Evolutionary conservation across 179 eudicot genomes (phyloP).

Genomic region (Nepenthes alata): DNA sequence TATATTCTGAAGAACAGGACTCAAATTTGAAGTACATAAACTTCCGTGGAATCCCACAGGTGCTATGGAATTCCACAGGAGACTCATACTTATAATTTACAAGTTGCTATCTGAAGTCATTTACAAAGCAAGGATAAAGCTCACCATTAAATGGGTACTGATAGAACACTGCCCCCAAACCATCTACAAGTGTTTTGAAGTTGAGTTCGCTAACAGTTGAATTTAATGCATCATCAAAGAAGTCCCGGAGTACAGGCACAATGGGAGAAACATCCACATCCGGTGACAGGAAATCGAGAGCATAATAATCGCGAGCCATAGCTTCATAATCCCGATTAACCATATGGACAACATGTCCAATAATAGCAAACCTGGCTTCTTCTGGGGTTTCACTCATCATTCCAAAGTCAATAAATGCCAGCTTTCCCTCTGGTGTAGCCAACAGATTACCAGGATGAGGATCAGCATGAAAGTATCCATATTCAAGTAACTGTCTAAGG

Average conservation of each 20-base stretch:
- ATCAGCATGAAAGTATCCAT: constrained; percentile 98
- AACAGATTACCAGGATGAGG: constrained; percentile 99
- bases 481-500: constrained; percentile 93
- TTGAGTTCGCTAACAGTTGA: constrained; percentile 95
- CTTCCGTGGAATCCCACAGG: not conserved
- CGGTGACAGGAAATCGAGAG: constrained; percentile 72
- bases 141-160: constrained; percentile 93
- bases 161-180: constrained; percentile 88
- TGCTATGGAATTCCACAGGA: not conserved
- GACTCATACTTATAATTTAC: not conserved
- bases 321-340: constrained; percentile 99
- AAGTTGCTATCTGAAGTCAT: not conserved
- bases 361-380: constrained; percentile 91
- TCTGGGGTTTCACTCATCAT: constrained; percentile 99
- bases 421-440: constrained; percentile 97
- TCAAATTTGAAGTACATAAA: not conserved
- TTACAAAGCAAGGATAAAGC: constrained; percentile 14
- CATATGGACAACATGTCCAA: constrained; percentile 99
- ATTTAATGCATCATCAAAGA: constrained; percentile 96
- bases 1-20: constrained; percentile 5
- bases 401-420: constrained; percentile 98
- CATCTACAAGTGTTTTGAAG: constrained; percentile 94
- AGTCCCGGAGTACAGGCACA: constrained; percentile 75
- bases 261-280: constrained; percentile 96
- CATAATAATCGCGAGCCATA: constrained; percentile 98